Evolutionary conservation across 2,329 filamentous ascomycete species (phyloP).

Genomic region (Stylonectria norvegica): DNA sequence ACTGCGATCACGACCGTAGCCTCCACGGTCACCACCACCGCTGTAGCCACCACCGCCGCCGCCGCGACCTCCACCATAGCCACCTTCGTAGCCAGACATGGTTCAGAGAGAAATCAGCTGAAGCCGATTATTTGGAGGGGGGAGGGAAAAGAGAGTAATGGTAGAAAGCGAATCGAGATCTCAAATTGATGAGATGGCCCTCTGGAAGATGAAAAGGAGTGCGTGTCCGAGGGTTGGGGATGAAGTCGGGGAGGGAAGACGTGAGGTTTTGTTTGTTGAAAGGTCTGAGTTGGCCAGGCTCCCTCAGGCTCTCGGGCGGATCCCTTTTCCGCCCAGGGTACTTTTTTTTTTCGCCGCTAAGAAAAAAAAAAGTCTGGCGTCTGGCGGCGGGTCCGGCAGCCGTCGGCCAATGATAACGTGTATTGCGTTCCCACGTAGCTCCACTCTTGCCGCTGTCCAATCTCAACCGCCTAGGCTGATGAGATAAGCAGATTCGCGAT

Average conservation of each 20-base stretch:
- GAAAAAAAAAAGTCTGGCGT: constrained; percentile 22
- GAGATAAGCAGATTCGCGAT: too few relatives aligned
- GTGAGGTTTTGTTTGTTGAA: constrained; percentile 24
- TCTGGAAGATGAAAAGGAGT: constrained; percentile 28
- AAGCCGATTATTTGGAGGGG: constrained; percentile 16
- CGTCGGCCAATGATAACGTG: too few relatives aligned
- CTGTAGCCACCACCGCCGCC: constrained; percentile 30
- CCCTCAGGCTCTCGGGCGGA: too few relatives aligned
- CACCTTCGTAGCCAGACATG: constrained; percentile 43
- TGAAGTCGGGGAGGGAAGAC: constrained; percentile 20
- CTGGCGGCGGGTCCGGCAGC: constrained; percentile 22
- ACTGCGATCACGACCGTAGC: constrained; percentile 42
- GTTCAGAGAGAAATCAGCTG: constrained; percentile 18
- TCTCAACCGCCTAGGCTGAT: too few relatives aligned
- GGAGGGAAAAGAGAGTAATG: constrained; percentile 18
- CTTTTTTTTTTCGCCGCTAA: constrained; percentile 29
- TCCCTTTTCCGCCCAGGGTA: neutral
- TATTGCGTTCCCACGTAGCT: too few relatives aligned
- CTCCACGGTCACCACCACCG: constrained; percentile 30
- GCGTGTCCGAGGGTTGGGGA: constrained; percentile 27
- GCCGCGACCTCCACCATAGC: constrained; percentile 29
- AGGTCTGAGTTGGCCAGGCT: constrained; percentile 22
- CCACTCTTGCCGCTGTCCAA: too few relatives aligned
- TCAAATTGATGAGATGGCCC: constrained; percentile 16
- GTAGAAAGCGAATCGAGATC: constrained; percentile 16